Evolutionary conservation across 306 rosid genomes (phyloP).

Genomic region (Lathyrus sativus): DNA sequence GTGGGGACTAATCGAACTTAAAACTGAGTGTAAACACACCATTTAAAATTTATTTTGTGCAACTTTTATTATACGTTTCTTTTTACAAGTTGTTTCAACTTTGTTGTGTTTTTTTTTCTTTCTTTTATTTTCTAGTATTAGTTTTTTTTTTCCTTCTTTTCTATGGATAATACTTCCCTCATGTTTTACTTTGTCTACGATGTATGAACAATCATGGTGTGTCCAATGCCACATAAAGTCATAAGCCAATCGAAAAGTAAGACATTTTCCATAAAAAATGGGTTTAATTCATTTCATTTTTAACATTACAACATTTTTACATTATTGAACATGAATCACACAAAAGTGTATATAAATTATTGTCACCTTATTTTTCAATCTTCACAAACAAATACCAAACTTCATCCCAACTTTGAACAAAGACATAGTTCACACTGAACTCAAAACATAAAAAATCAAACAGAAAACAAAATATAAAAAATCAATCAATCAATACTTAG

Average conservation of each 20-base stretch:
- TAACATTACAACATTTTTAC: constrained; percentile 38
- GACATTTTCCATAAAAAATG: constrained; percentile 30
- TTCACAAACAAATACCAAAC: constrained; percentile 51
- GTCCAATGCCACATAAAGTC: background rate
- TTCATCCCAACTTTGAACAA: constrained; percentile 44
- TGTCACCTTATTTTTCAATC: constrained; percentile 44
- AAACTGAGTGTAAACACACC: too few relatives aligned
- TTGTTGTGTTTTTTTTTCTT: too few relatives aligned
- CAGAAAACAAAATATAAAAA: background rate
- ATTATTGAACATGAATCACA: constrained; percentile 35
- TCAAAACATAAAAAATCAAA: constrained; percentile 34
- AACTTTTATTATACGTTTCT: too few relatives aligned
- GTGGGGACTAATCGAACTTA: too few relatives aligned
- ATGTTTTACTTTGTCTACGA: too few relatives aligned
- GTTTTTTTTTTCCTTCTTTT: too few relatives aligned
- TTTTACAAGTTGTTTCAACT: too few relatives aligned
- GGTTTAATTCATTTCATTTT: constrained; percentile 36
- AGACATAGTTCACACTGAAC: constrained; percentile 45
- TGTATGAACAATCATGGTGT: too few relatives aligned
- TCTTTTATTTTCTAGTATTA: too few relatives aligned
- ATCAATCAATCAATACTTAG: constrained; percentile 23
- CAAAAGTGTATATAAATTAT: constrained; percentile 27
- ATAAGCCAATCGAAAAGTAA: background rate
- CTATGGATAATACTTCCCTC: too few relatives aligned
- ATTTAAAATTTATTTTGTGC: too few relatives aligned